A percentile compares a stretch with the other conserved stretches of the same genome.
Evolutionary conservation across 2,329 filamentous ascomycete genomes (phyloP).

Genomic region (Penicillium concentricum): DNA sequence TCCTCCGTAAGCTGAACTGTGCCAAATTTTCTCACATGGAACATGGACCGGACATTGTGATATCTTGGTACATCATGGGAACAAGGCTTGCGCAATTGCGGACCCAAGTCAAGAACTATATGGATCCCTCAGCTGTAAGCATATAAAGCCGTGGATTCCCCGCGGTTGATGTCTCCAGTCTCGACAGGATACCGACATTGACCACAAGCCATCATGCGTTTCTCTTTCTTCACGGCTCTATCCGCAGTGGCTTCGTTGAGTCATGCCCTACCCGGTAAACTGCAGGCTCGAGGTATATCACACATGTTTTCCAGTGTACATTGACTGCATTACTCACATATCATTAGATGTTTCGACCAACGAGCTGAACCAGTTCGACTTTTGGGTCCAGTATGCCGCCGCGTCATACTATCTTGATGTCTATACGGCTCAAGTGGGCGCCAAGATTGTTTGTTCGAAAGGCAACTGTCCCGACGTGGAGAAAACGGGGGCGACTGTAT

Average conservation of each 20-base stretch:
- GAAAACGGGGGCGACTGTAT: constrained; percentile 27
- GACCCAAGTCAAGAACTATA: not conserved
- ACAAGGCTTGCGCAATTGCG: not conserved
- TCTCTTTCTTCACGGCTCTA: constrained; percentile 10
- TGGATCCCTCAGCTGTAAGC: not conserved
- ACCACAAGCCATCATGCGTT: constrained; percentile 8
- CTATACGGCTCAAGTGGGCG: constrained; percentile 41
- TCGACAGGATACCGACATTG: not conserved
- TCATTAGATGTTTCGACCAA: constrained; percentile 11
- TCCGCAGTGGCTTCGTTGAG: constrained; percentile 8
- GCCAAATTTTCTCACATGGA: not conserved
- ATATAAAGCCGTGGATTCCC: constrained; percentile 1
- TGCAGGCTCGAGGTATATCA: constrained; percentile 16
- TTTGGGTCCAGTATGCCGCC: constrained; percentile 52
- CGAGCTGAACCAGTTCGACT: constrained; percentile 34
- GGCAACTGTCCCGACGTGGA: constrained; percentile 49
- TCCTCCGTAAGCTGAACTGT: not conserved
- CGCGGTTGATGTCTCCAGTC: not conserved
- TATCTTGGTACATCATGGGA: not conserved
- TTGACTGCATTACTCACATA: not conserved
- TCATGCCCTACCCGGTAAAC: constrained; percentile 7
- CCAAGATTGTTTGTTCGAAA: constrained; percentile 43
- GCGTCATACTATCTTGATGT: constrained; percentile 51
- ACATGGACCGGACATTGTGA: not conserved
- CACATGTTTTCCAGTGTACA: not conserved